A percentile compares a stretch with the other conserved stretches of the same genome.
Evolutionary conservation across 225 moss, liverwort and hornwort species (phyloP).

Genomic region (Pseudisothecium myosuroides): DNA sequence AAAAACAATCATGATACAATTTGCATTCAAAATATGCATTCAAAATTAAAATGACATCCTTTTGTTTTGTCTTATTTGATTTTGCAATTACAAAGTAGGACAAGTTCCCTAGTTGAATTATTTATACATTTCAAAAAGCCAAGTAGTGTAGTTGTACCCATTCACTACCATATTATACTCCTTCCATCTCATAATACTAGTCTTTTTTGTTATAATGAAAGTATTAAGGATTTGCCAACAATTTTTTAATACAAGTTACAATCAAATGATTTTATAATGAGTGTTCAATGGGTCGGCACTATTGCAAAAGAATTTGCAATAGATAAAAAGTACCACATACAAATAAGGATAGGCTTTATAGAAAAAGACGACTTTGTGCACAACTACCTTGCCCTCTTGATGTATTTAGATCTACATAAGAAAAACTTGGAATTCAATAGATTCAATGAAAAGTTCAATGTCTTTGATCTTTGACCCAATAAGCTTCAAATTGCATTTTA

Average conservation of each 20-base stretch:
- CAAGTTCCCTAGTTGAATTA: neutral
- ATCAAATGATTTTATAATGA: neutral
- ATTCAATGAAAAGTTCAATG: neutral
- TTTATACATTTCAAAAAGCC: neutral
- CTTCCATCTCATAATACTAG: neutral
- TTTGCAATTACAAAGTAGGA: neutral
- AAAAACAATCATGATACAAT: neutral
- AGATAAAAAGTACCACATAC: neutral
- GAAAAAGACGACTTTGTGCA: neutral
- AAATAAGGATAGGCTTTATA: neutral
- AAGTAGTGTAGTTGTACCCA: neutral
- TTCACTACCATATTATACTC: neutral
- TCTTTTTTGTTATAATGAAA: neutral
- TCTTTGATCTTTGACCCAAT: neutral
- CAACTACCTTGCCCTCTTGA: neutral
- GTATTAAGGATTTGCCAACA: neutral
- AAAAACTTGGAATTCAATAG: neutral
- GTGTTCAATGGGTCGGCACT: fast-evolving
- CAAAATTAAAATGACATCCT: too few relatives aligned
- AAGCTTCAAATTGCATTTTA: neutral
- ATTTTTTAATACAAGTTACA: neutral
- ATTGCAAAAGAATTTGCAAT: neutral
- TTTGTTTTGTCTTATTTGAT: neutral
- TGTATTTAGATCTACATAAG: neutral
- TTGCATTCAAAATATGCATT: neutral